Evolutionary conservation across 257 asterid species (phyloP).

Genomic region (Capsicum rhomboideum): DNA sequence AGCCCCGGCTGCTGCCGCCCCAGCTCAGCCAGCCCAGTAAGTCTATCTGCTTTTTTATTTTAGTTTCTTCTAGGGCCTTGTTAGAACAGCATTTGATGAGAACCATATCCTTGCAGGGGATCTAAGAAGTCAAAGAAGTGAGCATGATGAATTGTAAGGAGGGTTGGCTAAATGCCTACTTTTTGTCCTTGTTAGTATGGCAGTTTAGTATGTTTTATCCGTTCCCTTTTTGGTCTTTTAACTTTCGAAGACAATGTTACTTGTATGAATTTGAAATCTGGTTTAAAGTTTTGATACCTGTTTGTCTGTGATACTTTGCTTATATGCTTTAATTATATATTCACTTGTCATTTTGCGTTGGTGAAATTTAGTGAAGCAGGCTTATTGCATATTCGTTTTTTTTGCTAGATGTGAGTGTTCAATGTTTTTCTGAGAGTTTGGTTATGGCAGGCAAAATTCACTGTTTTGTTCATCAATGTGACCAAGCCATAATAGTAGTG

Average conservation of each 20-base stretch:
- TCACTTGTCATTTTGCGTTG: neutral
- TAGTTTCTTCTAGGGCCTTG: neutral
- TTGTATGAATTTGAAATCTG: neutral
- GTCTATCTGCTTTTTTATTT: neutral
- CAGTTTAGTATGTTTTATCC: neutral
- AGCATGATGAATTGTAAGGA: neutral
- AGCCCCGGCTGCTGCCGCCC: neutral
- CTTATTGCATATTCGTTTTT: too few species aligned
- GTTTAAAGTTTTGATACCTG: constrained; percentile 1
- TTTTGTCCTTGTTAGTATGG: constrained; percentile 4
- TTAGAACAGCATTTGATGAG: neutral
- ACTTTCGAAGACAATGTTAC: neutral
- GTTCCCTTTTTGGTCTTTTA: neutral
- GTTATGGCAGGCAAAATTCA: too few species aligned
- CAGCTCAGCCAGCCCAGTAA: constrained; percentile 5
- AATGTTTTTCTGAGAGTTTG: too few species aligned
- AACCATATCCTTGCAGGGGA: constrained; percentile 1
- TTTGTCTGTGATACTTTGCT: neutral
- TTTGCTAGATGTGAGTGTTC: too few species aligned
- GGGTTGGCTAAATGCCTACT: neutral
- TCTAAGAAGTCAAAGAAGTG: constrained; percentile 11
- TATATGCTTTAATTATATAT: neutral
- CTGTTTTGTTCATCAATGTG: too few species aligned
- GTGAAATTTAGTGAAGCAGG: neutral
- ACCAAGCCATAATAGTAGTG: too few species aligned